Base-by-base conservation (phyloP, 306 rosid genomes). In the Vigna reflexopilosa region DNA sequence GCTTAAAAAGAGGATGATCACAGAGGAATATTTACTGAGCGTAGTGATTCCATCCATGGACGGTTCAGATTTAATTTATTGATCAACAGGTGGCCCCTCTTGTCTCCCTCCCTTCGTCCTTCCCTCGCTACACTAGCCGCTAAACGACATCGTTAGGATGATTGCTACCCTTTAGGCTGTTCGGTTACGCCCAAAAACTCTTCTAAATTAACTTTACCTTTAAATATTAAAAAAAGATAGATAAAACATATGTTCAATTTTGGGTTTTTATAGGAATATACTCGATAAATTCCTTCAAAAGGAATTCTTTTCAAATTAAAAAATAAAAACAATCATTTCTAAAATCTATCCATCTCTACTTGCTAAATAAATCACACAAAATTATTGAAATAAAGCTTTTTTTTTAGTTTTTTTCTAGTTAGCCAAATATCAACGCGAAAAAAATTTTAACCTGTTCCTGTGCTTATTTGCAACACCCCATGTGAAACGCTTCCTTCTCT, bases 31-130 rank as follows among this genome's bases (percentile, higher is more conserved):
- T 73, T 70, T 78, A 81, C 45, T 76, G 83, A 77, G 73, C 45
- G 4, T 30, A 59, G 63, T 61, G 61, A 77, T 73, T 57, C 28
- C 44, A 82, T 86, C 66, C 19, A 2, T 61, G 13, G 76, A 86
- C 88, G 91, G 94, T 73, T 72, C 26, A 80, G 90, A 86, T 91
- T 64, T 24, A 49, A 3, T 30, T 9, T 17, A 51, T 62, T 62
- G 15, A 70, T 70, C 61, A 50, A 45, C 1, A 2, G 42, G 19
- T 28, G 63, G 70, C 61, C 54, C 84, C 81, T 51, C 36, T 82
- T 82, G 77, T 75, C 79, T 70, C 44, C 58, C 61, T 40, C n/a
- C 49, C 5, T 30, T 11, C 47, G 68, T 63, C 68, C 54, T 42
- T 42, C 34, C 44, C 32, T n/a, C 61, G 42, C 65, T 50, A 19